Evolutionary conservation across 2,329 filamentous ascomycete species (phyloP).

Genomic region (Stachybotrys elegans): DNA sequence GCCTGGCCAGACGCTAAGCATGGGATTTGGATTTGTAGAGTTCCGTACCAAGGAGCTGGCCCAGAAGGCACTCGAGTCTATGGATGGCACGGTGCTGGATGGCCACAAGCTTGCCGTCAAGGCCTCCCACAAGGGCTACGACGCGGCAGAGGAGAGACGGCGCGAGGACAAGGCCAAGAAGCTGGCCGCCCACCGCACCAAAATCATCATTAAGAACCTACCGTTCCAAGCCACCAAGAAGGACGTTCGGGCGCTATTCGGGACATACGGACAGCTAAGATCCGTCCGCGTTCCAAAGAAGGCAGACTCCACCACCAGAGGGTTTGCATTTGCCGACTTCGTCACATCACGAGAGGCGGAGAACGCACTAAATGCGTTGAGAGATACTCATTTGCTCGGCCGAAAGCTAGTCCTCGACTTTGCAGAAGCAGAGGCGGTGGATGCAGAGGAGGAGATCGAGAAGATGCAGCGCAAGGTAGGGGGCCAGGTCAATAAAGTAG

Average conservation of each 20-base stretch:
- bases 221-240: constrained; percentile 94
- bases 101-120: constrained; percentile 81
- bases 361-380: constrained; percentile 85
- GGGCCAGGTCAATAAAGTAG: constrained; percentile 84
- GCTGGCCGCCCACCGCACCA: constrained; percentile 69
- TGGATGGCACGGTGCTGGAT: constrained; percentile 86
- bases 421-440: constrained; percentile 79
- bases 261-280: constrained; percentile 85
- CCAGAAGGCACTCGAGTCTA: constrained; percentile 71
- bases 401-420: constrained; percentile 87
- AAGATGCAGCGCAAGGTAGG: constrained; percentile 97
- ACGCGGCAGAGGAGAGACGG: constrained; percentile 81
- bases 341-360: constrained; percentile 82
- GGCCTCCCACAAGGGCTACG: constrained; percentile 78
- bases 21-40: constrained; percentile 95
- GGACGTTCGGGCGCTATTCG: constrained; percentile 80
- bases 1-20: constrained; percentile 80
- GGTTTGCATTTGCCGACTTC: constrained; percentile 97
- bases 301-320: constrained; percentile 81
- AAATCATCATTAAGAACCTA: constrained; percentile 97
- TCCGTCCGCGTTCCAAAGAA: constrained; percentile 94
- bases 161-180: constrained; percentile 82
- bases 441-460: constrained; percentile 92
- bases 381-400: constrained; percentile 89
- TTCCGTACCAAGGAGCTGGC: constrained; percentile 77